phyloP scores from a whole-genome alignment of 441 rosid genomes.

The Populus hybrid region DNA sequence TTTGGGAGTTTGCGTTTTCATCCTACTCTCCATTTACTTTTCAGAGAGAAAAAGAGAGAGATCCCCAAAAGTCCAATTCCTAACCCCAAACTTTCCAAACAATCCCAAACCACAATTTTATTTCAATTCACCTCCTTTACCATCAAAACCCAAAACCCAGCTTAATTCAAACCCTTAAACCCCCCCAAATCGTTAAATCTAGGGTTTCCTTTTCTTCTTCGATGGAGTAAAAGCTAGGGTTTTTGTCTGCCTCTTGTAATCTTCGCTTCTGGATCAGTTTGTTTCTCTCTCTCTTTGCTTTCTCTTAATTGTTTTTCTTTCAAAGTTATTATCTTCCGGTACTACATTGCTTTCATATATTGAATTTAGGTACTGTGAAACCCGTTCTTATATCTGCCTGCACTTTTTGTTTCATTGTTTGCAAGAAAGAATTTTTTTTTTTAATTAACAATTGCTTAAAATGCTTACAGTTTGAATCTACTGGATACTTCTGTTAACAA shows the following conservation, averaged over 20 bases:
- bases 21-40: neutral
- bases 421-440: neutral
- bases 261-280: conserved; percentile 1
- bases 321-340: neutral
- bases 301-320: neutral
- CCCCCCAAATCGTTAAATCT: conserved; percentile 1
- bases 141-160: too few relatives aligned
- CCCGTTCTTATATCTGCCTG: neutral
- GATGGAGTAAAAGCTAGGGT: neutral
- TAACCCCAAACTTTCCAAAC: neutral
- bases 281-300: neutral
- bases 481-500: neutral
- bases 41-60: neutral
- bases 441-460: neutral
- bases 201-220: conserved; percentile 12
- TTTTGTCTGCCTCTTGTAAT: neutral
- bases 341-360: neutral
- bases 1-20: neutral
- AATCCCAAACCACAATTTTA: neutral
- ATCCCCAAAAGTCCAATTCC: neutral
- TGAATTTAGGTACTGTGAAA: neutral
- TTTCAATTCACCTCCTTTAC: conserved; percentile 3
- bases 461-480: neutral
- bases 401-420: neutral
- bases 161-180: neutral